These are phyloP conservation scores for Xylariaceae sp. DNA, from an alignment of 2,329 filamentous ascomycete genomes.

Conservation along the genomic window DNA sequence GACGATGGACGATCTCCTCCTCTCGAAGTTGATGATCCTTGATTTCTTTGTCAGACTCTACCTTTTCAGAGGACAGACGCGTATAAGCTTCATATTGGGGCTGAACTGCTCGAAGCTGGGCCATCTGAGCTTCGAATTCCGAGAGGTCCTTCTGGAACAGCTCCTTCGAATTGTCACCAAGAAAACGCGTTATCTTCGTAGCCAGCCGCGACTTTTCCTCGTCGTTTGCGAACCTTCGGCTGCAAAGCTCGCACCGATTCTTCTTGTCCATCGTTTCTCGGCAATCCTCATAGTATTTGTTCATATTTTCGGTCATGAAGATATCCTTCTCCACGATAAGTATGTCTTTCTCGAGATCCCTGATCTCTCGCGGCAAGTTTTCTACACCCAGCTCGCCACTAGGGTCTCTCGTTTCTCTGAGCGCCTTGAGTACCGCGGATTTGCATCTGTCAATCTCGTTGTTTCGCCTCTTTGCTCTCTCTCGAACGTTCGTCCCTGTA, in stretches of 20 bases:
- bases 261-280: constrained; percentile 57
- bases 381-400: constrained; percentile 40
- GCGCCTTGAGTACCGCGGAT: constrained; percentile 42
- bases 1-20: constrained; percentile 48
- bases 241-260: constrained; percentile 71
- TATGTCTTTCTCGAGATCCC: constrained; percentile 45
- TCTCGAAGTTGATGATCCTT: constrained; percentile 54
- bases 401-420: constrained; percentile 31
- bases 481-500: constrained; percentile 57
- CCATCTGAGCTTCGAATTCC: constrained; percentile 40
- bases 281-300: constrained; percentile 64
- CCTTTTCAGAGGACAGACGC: constrained; percentile 64
- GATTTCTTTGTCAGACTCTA: constrained; percentile 57
- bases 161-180: constrained; percentile 54
- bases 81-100: constrained; percentile 68
- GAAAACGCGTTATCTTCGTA: constrained; percentile 57
- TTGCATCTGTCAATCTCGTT: constrained; percentile 56
- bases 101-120: constrained; percentile 53
- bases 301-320: constrained; percentile 60
- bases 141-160: constrained; percentile 56
- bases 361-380: constrained; percentile 45
- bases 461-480: constrained; percentile 56
- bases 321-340: constrained; percentile 58
- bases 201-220: constrained; percentile 57
- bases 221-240: constrained; percentile 57